Conservation (phyloP, 768 basidiomycete species). For the Calocera viscosa region DNA sequence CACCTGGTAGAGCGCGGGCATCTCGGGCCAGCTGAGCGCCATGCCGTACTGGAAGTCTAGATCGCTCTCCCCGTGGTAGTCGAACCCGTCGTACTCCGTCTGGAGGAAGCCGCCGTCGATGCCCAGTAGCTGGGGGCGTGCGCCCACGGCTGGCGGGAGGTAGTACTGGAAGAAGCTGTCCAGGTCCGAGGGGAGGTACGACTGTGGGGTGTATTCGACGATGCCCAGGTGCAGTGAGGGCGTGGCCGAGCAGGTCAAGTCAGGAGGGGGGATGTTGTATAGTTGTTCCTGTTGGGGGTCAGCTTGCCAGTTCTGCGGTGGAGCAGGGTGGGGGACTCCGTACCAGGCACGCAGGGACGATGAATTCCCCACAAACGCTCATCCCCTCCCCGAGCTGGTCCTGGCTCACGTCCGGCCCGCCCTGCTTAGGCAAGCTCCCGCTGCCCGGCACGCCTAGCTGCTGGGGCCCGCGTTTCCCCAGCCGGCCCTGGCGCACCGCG, state of each 20-base stretch:
- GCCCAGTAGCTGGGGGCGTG: constrained; percentile 28
- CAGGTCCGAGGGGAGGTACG: constrained; percentile 34
- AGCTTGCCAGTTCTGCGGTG: background rate
- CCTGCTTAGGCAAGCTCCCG: background rate
- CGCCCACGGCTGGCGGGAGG: constrained; percentile 31
- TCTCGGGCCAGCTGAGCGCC: constrained; percentile 24
- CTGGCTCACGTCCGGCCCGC: background rate
- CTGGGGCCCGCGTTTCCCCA: background rate
- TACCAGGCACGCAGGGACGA: background rate
- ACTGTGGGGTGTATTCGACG: constrained; percentile 41
- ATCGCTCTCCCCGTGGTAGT: constrained; percentile 52
- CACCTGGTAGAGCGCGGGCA: constrained; percentile 27
- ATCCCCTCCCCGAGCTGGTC: background rate
- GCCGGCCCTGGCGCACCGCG: background rate
- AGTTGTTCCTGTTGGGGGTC: background rate
- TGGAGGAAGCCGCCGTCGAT: constrained; percentile 26
- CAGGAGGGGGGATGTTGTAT: background rate
- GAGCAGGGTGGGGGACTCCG: background rate
- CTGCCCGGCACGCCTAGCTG: background rate
- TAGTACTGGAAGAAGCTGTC: constrained; percentile 33
- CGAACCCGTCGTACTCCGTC: constrained; percentile 24
- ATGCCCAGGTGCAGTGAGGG: constrained; percentile 44
- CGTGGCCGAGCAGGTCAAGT: constrained; percentile 14
- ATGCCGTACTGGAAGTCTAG: constrained; percentile 44
- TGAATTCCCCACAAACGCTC: background rate